A percentile compares a stretch with the other conserved stretches of the same genome.
phyloP scores from a whole-genome alignment of 1,284 basidiomycete species.

The Trametes polyzona region DNA sequence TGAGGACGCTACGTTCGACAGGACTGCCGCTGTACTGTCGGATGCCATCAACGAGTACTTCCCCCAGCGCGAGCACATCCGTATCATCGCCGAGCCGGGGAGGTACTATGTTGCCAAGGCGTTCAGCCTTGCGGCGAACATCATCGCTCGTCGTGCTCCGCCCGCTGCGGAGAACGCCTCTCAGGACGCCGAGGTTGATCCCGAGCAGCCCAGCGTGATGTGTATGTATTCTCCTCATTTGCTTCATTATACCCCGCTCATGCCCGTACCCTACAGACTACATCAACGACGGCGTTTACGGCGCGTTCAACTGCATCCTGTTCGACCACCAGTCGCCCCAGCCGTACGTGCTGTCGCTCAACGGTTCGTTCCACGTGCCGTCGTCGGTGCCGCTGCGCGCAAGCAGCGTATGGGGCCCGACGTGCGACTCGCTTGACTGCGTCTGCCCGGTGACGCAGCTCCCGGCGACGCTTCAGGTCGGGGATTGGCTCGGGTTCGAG shows the following conservation, averaged over 20 bases:
- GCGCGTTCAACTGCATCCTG: constrained; percentile 93
- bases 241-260: constrained; percentile 18
- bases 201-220: constrained; percentile 74
- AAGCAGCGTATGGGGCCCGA: constrained; percentile 71
- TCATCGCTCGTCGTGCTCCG: constrained; percentile 87
- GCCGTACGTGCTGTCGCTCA: constrained; percentile 63
- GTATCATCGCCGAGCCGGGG: constrained; percentile 96
- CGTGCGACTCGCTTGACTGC: constrained; percentile 81
- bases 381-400: constrained; percentile 48
- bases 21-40: constrained; percentile 76
- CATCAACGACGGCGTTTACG: constrained; percentile 98
- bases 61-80: constrained; percentile 76
- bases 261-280: constrained; percentile 64
- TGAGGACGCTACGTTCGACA: constrained; percentile 88
- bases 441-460: constrained; percentile 54
- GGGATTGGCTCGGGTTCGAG: constrained; percentile 81
- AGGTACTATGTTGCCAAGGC: constrained; percentile 93
- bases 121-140: constrained; percentile 91
- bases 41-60: constrained; percentile 84
- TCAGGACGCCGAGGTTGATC: constrained; percentile 35
- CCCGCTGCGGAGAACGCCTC: constrained; percentile 41
- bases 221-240: constrained; percentile 56
- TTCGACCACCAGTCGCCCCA: constrained; percentile 80
- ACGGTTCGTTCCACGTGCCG: constrained; percentile 49
- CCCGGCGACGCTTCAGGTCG: constrained; percentile 60